A percentile compares a stretch with the other conserved stretches of the same genome.
phyloP scores from a whole-genome alignment of 225 moss, liverwort and hornwort species.

The Neckera pumila region DNA sequence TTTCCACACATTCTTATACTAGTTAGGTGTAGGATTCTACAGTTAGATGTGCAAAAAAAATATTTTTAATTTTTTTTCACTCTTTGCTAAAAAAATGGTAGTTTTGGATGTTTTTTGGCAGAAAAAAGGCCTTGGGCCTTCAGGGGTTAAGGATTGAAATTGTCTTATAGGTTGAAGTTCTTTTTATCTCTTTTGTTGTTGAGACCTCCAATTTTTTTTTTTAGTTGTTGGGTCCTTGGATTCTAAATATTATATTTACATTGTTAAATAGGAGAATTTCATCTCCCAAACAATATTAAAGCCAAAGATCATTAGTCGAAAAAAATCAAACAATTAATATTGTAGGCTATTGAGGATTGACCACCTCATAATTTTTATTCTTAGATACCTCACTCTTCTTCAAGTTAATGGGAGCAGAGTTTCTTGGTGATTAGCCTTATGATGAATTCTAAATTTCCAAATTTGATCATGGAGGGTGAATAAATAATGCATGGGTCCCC shows the following conservation, averaged over 20 bases:
- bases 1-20: no score
- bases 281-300: background rate
- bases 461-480: background rate
- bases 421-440: background rate
- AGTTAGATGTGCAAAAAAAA: no score
- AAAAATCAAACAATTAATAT: background rate
- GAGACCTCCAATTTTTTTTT: no score
- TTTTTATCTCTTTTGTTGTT: background rate
- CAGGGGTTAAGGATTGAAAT: fast-evolving
- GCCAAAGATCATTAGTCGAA: background rate
- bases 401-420: background rate
- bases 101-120: no score
- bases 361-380: background rate
- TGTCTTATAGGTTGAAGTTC: background rate
- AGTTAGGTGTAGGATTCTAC: no score
- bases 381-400: background rate
- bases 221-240: background rate
- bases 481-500: fast-evolving
- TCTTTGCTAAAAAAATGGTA: no score
- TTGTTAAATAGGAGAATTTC: background rate
- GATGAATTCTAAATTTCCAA: background rate
- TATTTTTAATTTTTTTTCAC: no score
- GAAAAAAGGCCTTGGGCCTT: no score
- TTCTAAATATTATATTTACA: background rate
- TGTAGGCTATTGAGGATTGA: background rate